These are phyloP conservation scores for Aspergillus affinis DNA, from an alignment of 495 filamentous ascomycete genomes.

Conservation along the genomic window DNA sequence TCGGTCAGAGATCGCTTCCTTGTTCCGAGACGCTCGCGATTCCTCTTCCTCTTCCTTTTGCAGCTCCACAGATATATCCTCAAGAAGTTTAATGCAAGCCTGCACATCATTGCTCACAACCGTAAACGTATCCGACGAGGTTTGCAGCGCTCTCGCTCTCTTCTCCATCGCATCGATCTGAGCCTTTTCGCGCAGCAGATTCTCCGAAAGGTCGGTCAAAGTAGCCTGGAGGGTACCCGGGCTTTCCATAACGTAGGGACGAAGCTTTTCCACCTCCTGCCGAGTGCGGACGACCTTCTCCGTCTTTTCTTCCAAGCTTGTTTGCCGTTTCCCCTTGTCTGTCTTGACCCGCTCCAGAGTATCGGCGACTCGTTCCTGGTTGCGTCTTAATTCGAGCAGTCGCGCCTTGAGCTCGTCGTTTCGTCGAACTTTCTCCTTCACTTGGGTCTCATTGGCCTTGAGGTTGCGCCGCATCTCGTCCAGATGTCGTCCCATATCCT, in stretches of 20 bases:
- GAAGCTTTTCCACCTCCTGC: conserved; percentile 82
- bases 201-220: conserved; percentile 78
- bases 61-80: conserved; percentile 80
- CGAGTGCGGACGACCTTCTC: conserved; percentile 54
- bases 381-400: conserved; percentile 70
- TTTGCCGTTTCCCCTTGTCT: conserved; percentile 70
- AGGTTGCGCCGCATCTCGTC: conserved; percentile 76
- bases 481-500: conserved; percentile 77
- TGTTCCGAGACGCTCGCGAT: conserved; percentile 70
- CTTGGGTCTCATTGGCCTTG: conserved; percentile 71
- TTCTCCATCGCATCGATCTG: conserved; percentile 86
- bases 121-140: conserved; percentile 82
- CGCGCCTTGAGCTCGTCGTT: conserved; percentile 83
- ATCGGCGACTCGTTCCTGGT: conserved; percentile 75
- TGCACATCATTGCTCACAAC: conserved; percentile 80
- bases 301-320: conserved; percentile 76
- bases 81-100: conserved; percentile 81
- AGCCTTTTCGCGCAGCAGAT: conserved; percentile 69
- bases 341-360: conserved; percentile 72
- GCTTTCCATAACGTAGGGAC: conserved; percentile 87
- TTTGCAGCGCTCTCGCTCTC: conserved; percentile 84
- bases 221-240: conserved; percentile 77
- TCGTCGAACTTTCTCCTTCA: conserved; percentile 75
- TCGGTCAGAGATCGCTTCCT: conserved; percentile 82
- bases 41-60: conserved; percentile 88